Conservation (phyloP, 345 rosid genomes). For the Syzygium aqueum region DNA sequence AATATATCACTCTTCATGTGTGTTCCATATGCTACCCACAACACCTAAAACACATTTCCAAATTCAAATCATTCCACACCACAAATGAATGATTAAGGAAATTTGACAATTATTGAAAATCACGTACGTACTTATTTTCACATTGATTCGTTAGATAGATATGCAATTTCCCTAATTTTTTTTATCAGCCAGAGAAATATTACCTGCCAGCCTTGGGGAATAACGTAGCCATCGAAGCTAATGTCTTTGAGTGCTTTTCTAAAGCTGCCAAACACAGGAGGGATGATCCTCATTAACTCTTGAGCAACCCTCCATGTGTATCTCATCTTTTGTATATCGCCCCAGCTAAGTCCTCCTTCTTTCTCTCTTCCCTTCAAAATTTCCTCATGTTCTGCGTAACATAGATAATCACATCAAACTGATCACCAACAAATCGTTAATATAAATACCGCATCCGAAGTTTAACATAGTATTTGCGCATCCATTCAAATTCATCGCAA, state of each 20-base stretch:
- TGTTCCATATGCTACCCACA: neutral
- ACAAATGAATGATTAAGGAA: neutral
- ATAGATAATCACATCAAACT: neutral
- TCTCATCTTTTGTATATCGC: constrained; percentile 14
- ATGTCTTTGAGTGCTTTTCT: constrained; percentile 7
- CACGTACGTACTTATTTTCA: neutral
- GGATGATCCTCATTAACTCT: constrained; percentile 15
- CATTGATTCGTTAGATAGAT: neutral
- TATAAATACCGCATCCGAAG: neutral
- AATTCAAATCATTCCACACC: neutral
- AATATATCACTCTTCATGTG: neutral
- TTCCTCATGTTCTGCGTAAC: constrained; percentile 9
- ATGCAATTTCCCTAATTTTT: too few species aligned
- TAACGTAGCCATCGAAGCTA: constrained; percentile 1
- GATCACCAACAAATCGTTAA: neutral
- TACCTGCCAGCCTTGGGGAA: constrained; percentile 5
- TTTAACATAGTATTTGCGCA: neutral
- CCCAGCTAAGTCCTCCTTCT: neutral
- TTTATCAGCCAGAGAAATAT: neutral
- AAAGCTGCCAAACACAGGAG: constrained; percentile 11
- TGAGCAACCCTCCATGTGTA: constrained; percentile 17
- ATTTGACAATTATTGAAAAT: neutral
- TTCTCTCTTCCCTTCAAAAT: neutral
- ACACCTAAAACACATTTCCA: neutral
- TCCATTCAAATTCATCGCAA: neutral